Evolutionary conservation across 371 early-diverging fungal genomes (phyloP).

Genomic region (Mortierella polycephala): DNA sequence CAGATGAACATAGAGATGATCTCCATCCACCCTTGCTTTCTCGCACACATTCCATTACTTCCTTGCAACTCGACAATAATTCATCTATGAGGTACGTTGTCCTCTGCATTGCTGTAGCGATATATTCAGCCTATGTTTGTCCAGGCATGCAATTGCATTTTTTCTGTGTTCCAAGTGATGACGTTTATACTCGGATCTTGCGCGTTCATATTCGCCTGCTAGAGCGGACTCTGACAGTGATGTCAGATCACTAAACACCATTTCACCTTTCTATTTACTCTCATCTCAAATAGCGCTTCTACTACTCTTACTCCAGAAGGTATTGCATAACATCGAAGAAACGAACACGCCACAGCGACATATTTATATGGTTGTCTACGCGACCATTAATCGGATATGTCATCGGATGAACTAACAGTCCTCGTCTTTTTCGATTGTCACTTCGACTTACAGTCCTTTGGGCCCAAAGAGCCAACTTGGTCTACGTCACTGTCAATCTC

Average conservation of each 20-base stretch:
- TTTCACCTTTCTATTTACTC: background rate
- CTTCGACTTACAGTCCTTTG: constrained; percentile 84
- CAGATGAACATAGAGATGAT: too few relatives aligned
- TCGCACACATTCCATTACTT: background rate
- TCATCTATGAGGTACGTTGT: too few relatives aligned
- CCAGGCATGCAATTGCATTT: too few relatives aligned
- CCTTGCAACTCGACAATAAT: background rate
- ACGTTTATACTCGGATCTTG: too few relatives aligned
- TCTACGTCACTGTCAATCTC: constrained; percentile 90
- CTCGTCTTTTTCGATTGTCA: background rate
- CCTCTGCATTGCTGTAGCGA: too few relatives aligned
- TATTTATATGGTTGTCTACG: background rate
- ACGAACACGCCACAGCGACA: background rate
- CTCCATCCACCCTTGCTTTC: too few relatives aligned
- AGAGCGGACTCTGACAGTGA: background rate
- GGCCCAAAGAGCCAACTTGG: constrained; percentile 88
- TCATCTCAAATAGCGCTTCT: constrained; percentile 5
- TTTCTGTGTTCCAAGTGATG: too few relatives aligned
- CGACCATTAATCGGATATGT: too few relatives aligned
- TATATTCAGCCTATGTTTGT: too few relatives aligned
- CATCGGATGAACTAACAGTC: background rate
- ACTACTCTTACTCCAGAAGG: constrained; percentile 49
- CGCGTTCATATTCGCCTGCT: too few relatives aligned
- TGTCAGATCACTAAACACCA: background rate
- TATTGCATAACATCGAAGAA: background rate